Base-by-base conservation (phyloP, 2,329 filamentous ascomycete species). In the Hypoxylon sp. region DNA sequence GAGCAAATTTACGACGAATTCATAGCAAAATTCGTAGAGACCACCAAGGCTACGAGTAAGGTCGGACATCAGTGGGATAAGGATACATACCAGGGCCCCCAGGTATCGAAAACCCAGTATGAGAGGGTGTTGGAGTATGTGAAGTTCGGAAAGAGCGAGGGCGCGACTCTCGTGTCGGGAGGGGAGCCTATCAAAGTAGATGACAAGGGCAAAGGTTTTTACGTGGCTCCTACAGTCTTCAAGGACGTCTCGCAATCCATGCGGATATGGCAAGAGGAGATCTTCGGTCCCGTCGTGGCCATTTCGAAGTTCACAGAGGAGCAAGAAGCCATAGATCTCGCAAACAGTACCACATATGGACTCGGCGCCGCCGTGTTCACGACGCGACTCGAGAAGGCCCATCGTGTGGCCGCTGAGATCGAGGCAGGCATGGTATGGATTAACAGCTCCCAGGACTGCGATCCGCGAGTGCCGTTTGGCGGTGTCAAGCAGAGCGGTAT, bases 261-360 rank as follows among this genome's bases (percentile, higher is more conserved):
- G 53, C 44, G 53, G 7, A 49, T 57, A 32, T 57, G 42, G 42
- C 53, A 57, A 7, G 53, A 57, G 44, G 53, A 57, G 32, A 48
- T 57, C 30, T 57, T 57, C 32, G 53, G 53, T 8, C 53, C 53
- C 8, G 22, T 48, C 16, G 53, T 57, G 12, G 53, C 49, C 3
- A 48, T 57, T 2, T 20, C 44, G n/a, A 48, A 48, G 12, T 57
- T 57, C 44, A 40, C 20, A 6, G 44, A 48, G 9, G 53, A 57
- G 53, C 38, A 57, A n/a, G 11, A 57, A 24, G 53, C 53, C 20
- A 32, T 57, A 26, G 53, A 48, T 38, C 53, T 57, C 18, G 53
- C 53, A 9, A 57, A 57, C 22, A 26, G 40, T 2, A 48, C 53
- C 32, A 45, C 50, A 1, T 64, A 64, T 36, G 61, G 61, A 18